phyloP scores from a whole-genome alignment of 345 rosid species.

The Hibiscus mutabilis region DNA sequence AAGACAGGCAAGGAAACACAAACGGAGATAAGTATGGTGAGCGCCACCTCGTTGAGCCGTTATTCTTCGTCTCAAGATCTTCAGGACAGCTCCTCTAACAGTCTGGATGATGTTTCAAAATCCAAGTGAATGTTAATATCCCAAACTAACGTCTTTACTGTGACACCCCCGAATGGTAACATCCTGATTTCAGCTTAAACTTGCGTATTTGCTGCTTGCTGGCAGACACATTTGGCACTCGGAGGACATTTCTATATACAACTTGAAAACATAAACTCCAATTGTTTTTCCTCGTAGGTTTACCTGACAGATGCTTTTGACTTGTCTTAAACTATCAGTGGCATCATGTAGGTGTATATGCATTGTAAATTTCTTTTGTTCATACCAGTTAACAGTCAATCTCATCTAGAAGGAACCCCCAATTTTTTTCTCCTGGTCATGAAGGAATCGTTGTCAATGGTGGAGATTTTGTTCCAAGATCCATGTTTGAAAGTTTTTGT shows the following conservation, averaged over 20 bases:
- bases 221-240: not conserved
- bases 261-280: not conserved
- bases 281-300: not conserved
- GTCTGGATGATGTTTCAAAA: constrained; percentile 13
- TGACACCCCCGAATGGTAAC: not conserved
- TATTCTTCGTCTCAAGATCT: constrained; percentile 41
- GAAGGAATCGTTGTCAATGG: not conserved
- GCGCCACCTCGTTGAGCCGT: constrained; percentile 32
- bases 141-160: not conserved
- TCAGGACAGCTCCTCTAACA: constrained; percentile 40
- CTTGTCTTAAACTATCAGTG: not conserved
- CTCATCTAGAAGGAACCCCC: not conserved
- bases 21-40: constrained; percentile 20
- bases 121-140: not conserved
- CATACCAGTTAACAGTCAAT: not conserved
- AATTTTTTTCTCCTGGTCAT: not conserved
- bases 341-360: not conserved
- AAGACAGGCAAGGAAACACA: constrained; percentile 38
- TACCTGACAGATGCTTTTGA: not conserved
- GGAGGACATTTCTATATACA: not conserved
- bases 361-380: not conserved
- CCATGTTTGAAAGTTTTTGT: not conserved
- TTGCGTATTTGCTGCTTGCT: not conserved
- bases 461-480: not conserved
- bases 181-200: not conserved